phyloP scores from a whole-genome alignment of 768 basidiomycete species.

The Crepidotus variabilis region DNA sequence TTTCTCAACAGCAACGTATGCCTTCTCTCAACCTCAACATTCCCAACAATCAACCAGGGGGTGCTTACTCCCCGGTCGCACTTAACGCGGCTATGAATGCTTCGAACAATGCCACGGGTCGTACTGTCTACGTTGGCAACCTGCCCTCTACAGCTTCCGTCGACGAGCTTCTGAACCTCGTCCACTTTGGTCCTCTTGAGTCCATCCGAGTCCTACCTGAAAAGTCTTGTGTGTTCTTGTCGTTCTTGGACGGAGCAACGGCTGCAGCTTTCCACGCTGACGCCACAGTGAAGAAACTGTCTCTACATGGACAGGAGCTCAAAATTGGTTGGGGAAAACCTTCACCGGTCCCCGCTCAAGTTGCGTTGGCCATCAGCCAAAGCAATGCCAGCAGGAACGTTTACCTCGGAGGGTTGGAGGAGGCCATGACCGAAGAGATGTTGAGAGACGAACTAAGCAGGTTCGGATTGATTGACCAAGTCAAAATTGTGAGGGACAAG shows the following conservation, averaged over 20 bases:
- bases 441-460: slow-evolving; percentile 87
- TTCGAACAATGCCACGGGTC: slow-evolving; percentile 66
- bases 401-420: slow-evolving; percentile 92
- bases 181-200: slow-evolving; percentile 96
- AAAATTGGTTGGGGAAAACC: slow-evolving; percentile 99
- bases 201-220: slow-evolving; percentile 92
- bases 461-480: slow-evolving; percentile 97
- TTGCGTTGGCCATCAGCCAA: slow-evolving; percentile 85
- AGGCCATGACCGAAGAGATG: slow-evolving; percentile 86
- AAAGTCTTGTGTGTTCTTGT: slow-evolving; percentile 97
- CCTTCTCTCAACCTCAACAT: slow-evolving; percentile 67
- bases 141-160: slow-evolving; percentile 93
- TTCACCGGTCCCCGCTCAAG: slow-evolving; percentile 79
- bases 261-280: slow-evolving; percentile 98
- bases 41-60: slow-evolving; percentile 55
- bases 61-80: slow-evolving; percentile 76
- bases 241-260: slow-evolving; percentile 90
- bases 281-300: slow-evolving; percentile 89
- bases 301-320: slow-evolving; percentile 92
- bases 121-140: slow-evolving; percentile 97
- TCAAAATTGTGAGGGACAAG: slow-evolving; percentile 99
- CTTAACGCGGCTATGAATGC: slow-evolving; percentile 68
- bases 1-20: slow-evolving; percentile 46
- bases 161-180: slow-evolving; percentile 95
- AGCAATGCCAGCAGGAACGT: slow-evolving; percentile 95